Evolutionary conservation across 2,329 filamentous ascomycete species (phyloP).

Genomic region (Xylaria sp.): DNA sequence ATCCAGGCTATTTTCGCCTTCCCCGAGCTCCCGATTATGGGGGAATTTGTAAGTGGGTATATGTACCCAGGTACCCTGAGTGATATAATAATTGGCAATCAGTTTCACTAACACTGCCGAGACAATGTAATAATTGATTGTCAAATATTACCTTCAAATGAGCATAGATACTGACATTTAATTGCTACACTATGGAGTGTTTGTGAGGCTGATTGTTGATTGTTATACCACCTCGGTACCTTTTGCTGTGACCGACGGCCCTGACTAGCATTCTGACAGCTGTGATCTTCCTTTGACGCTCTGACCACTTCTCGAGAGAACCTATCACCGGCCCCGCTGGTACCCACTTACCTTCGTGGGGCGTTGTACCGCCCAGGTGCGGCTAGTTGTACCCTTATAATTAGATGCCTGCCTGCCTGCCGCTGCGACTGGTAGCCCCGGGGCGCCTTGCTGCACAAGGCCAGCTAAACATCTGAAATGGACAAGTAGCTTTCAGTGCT

Average conservation of each 20-base stretch:
- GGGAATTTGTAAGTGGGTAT: conserved; percentile 9
- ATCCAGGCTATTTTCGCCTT: conserved; percentile 18
- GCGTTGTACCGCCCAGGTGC: background rate
- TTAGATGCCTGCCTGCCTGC: no score
- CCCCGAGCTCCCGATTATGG: conserved; percentile 11
- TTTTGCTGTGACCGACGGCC: background rate
- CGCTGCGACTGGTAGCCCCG: background rate
- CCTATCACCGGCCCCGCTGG: background rate
- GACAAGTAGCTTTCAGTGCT: conserved; percentile 33
- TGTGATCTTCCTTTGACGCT: conserved; percentile 1
- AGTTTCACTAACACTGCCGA: no score
- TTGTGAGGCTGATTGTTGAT: no score
- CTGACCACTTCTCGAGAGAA: conserved; percentile 18
- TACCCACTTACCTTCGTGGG: conserved; percentile 4
- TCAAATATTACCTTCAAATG: no score
- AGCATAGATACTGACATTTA: no score
- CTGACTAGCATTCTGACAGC: background rate
- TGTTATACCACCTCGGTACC: background rate
- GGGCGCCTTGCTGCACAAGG: conserved; percentile 32
- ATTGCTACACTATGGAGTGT: no score
- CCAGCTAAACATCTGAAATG: conserved; percentile 38
- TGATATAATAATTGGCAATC: no score
- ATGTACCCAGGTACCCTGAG: background rate
- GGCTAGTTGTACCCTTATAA: background rate
- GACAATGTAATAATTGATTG: no score